Evolutionary conservation across 2,329 filamentous ascomycete genomes (phyloP).

Genomic region (Fusarium pilosicola): DNA sequence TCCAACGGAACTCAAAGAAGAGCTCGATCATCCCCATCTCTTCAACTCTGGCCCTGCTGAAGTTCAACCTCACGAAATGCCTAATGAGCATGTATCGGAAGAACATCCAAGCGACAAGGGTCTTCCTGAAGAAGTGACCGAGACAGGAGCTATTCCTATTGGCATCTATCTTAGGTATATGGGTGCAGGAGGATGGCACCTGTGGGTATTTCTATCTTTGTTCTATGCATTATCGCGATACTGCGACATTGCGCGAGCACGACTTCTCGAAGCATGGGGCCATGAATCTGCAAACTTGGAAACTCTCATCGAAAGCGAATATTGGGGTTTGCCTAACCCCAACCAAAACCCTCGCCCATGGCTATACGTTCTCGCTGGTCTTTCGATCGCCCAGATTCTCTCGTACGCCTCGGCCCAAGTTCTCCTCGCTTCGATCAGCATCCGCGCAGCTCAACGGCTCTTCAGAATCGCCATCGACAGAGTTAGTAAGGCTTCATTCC

Average conservation of each 20-base stretch:
- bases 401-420: constrained; percentile 70
- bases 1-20: constrained; percentile 55
- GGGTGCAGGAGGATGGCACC: constrained; percentile 78
- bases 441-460: constrained; percentile 78
- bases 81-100: constrained; percentile 48
- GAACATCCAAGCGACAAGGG: constrained; percentile 35
- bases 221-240: constrained; percentile 72
- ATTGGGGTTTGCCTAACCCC: constrained; percentile 66
- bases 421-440: constrained; percentile 80
- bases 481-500: constrained; percentile 83
- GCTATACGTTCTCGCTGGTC: constrained; percentile 74
- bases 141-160: constrained; percentile 76
- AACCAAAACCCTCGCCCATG: constrained; percentile 75
- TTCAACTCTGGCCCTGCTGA: constrained; percentile 26
- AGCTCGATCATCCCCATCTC: constrained; percentile 52
- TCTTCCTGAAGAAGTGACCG: constrained; percentile 48
- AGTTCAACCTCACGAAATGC: constrained; percentile 35
- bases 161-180: constrained; percentile 87
- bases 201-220: constrained; percentile 75
- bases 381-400: constrained; percentile 71
- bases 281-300: constrained; percentile 59
- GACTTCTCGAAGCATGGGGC: constrained; percentile 89
- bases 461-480: constrained; percentile 78
- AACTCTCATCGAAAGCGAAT: not conserved
- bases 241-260: constrained; percentile 73